Conservation (phyloP, 2,329 filamentous ascomycete species). For the Polychaeton citri region DNA sequence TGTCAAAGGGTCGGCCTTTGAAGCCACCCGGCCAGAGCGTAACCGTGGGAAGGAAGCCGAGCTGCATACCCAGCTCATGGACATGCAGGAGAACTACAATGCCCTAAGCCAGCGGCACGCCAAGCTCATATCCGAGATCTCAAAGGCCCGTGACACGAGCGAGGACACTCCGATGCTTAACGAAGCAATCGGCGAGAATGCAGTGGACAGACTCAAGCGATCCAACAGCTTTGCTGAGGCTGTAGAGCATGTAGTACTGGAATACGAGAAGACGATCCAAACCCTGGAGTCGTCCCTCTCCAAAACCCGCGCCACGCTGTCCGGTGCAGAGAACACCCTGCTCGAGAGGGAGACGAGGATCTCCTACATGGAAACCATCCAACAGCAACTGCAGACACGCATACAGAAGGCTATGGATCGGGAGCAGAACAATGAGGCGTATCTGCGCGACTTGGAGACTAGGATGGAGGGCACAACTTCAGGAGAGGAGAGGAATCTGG, state of each 20-base stretch:
- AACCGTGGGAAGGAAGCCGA: slow-evolving; percentile 56
- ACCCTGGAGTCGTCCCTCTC: slow-evolving; percentile 82
- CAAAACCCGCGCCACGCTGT: slow-evolving; percentile 70
- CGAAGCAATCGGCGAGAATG: slow-evolving; percentile 58
- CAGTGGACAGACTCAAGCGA: slow-evolving; percentile 77
- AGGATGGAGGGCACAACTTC: slow-evolving; percentile 83
- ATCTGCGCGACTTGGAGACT: slow-evolving; percentile 79
- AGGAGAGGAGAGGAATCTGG: slow-evolving; percentile 83
- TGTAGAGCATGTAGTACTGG: slow-evolving; percentile 87
- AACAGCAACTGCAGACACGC: slow-evolving; percentile 73
- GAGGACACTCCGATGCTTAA: slow-evolving; percentile 45
- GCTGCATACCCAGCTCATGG: slow-evolving; percentile 83
- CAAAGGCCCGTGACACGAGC: slow-evolving; percentile 61
- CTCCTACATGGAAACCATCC: slow-evolving; percentile 84
- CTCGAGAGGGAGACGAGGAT: slow-evolving; percentile 90
- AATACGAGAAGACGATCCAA: slow-evolving; percentile 98
- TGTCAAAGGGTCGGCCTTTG: slow-evolving; percentile 48
- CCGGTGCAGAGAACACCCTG: slow-evolving; percentile 71
- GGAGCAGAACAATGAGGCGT: slow-evolving; percentile 81
- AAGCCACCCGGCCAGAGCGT: slow-evolving; percentile 49
- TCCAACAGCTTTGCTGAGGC: slow-evolving; percentile 94
- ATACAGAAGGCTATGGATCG: slow-evolving; percentile 89
- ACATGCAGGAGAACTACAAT: slow-evolving; percentile 88
- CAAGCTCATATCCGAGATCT: slow-evolving; percentile 88
- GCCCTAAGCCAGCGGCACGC: slow-evolving; percentile 84